Evolutionary conservation across 257 asterid species (phyloP), one percentile per base, ranked within the genome.

Genomic region (Fraxinus cuspidata): DNA sequence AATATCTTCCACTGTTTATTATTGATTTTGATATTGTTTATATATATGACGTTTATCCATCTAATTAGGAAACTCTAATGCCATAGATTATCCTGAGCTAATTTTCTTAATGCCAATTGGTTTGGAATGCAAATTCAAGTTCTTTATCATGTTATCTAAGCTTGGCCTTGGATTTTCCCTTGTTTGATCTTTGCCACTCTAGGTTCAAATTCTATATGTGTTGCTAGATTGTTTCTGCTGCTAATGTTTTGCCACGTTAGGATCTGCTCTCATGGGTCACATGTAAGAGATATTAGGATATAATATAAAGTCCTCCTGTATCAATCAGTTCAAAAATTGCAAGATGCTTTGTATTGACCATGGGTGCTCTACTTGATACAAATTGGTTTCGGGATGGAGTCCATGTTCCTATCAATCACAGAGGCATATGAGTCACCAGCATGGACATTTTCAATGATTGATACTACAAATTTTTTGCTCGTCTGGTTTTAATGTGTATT

Each of bases 401-500:
- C 11, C 6, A 49, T 19, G 63, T 53, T 53, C 49, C n/a, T n/a
- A 19, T 53, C 27, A 53, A 53, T 19, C 65, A 64, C 60, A 70
- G 67, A 70, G 58, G 64, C 75, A 70, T 44, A 60, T 70, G 73
- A 53, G 27, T 80, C 56, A 72, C 65, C 28, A 53, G 69, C 76
- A 73, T 68, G 51, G 70, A 47, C 23, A 68, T 71, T 5, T 21
- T 66, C n/a, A 32, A 37, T 71, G 56, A 82, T 31, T 27, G 76
- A 64, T 70, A 72, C 69, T 63, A 25, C 47, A 69, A 16, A 69
- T 7, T 60, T 7, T 68, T 64, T 65, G 21, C 37, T 16, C 49
- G 8, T 29, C 19, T 77, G 68, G 21, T 79, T 71, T 35, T 27
- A 19, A 35, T 37, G 9, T 19, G 25, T 31, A 27, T 49, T 32